These are phyloP conservation scores for Fomitopsis palustris DNA, from an alignment of 1,284 basidiomycete genomes.

Conservation along the genomic window DNA sequence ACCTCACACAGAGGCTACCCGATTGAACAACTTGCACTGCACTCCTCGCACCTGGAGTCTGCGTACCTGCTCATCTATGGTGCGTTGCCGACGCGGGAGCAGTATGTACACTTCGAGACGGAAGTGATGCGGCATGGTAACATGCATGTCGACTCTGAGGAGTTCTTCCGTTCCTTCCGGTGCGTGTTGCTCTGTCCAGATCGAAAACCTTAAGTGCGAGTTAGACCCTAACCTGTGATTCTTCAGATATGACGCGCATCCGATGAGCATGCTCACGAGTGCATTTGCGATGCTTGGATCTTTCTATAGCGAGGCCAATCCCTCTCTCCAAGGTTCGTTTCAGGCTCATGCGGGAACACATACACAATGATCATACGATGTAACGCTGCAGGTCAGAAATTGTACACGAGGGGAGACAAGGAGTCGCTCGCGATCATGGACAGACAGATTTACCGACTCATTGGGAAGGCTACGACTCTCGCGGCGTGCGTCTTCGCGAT, in stretches of 20 bases:
- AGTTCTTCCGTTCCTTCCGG: constrained; percentile 80
- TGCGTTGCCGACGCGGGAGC: constrained; percentile 63
- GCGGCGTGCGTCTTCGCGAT: constrained; percentile 61
- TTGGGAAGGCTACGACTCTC: constrained; percentile 84
- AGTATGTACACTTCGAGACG: constrained; percentile 60
- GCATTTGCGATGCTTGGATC: constrained; percentile 85
- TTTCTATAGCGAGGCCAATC: constrained; percentile 80
- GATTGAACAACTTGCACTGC: constrained; percentile 82
- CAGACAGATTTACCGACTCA: constrained; percentile 84
- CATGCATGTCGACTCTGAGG: constrained; percentile 75
- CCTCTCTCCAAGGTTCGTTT: constrained; percentile 62
- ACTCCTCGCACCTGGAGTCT: constrained; percentile 77
- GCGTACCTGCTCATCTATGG: constrained; percentile 89
- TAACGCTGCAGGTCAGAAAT: constrained; percentile 57
- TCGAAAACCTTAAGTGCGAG: neutral
- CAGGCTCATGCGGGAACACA: neutral
- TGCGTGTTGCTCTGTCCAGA: constrained; percentile 18
- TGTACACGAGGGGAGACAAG: constrained; percentile 70
- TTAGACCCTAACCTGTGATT: no score
- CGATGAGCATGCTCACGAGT: constrained; percentile 84
- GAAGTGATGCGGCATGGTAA: constrained; percentile 80
- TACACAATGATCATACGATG: neutral
- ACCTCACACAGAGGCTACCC: constrained; percentile 71
- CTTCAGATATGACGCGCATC: constrained; percentile 78
- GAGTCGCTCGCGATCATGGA: constrained; percentile 76